These are phyloP conservation scores for Sergeia podlipaevii DNA, from an alignment of 208 protist genomes.

Conservation along the genomic window DNA sequence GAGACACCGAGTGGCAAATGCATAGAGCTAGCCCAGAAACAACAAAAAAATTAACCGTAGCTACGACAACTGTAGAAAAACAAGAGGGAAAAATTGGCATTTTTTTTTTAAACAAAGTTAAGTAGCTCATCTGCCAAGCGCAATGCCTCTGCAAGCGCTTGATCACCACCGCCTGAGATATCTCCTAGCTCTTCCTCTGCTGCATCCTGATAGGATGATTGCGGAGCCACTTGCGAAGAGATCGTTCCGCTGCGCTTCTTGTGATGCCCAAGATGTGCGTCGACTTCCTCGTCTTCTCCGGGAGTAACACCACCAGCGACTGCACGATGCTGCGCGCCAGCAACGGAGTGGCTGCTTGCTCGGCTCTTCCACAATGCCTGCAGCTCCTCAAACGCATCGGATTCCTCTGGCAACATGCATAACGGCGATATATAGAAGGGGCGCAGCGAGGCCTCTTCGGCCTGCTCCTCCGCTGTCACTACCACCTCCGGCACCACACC, in stretches of 20 bases:
- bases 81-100: background rate
- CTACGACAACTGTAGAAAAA: no score
- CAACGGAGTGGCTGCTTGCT: conserved; percentile 48
- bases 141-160: conserved; percentile 58
- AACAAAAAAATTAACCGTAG: no score
- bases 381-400: conserved; percentile 77
- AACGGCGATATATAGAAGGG: conserved; percentile 55
- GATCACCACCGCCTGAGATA: no score
- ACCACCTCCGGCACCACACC: conserved; percentile 78
- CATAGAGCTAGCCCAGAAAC: no score
- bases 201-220: no score
- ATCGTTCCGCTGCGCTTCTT: conserved; percentile 1
- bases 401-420: conserved; percentile 63
- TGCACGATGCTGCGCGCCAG: conserved; percentile 47
- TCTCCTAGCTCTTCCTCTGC: no score
- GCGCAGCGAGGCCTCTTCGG: conserved; percentile 29
- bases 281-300: conserved; percentile 4
- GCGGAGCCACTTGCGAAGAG: no score
- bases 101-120: conserved; percentile 23
- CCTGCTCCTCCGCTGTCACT: conserved; percentile 55
- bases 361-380: conserved; percentile 71
- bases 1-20: no score
- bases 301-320: conserved; percentile 4
- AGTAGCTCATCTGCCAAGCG: conserved; percentile 75
- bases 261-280: background rate